A percentile compares a stretch with the other conserved stretches of the same genome.
Conservation (phyloP, 2,329 filamentous ascomycete genomes). For the Lasiodiplodia hormozganensis region DNA sequence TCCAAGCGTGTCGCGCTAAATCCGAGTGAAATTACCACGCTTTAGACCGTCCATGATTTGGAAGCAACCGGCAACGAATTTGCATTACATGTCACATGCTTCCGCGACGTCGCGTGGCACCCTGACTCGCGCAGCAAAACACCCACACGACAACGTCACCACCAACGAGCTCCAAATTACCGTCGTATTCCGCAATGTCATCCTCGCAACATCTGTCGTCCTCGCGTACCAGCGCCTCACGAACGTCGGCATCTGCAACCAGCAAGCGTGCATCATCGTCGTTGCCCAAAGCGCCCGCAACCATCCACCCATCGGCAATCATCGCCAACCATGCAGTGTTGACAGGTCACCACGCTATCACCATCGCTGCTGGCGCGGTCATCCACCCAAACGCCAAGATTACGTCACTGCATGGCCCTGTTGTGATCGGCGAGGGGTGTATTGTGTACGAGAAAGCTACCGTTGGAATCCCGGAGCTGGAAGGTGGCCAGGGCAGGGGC, state of each 20-base stretch:
- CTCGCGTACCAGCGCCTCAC: slow-evolving; percentile 14
- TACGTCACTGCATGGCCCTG: slow-evolving; percentile 49
- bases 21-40: background rate
- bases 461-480: slow-evolving; percentile 42
- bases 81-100: background rate
- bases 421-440: slow-evolving; percentile 60
- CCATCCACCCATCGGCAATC: slow-evolving; percentile 55
- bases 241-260: slow-evolving; percentile 34
- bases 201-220: slow-evolving; percentile 13
- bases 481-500: slow-evolving; percentile 33
- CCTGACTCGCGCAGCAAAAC: slow-evolving; percentile 20
- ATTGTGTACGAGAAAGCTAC: slow-evolving; percentile 74
- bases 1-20: background rate
- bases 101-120: background rate
- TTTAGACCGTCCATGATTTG: background rate
- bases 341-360: slow-evolving; percentile 78
- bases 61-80: slow-evolving; percentile 5
- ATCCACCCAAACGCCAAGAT: slow-evolving; percentile 80
- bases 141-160: background rate
- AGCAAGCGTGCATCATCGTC: slow-evolving; percentile 46
- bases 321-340: slow-evolving; percentile 57
- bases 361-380: slow-evolving; percentile 77
- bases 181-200: background rate
- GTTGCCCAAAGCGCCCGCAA: slow-evolving; percentile 45
- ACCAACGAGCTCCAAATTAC: background rate